These are phyloP conservation scores for Penicillium palitans DNA, from an alignment of 2,329 filamentous ascomycete genomes.

Conservation along the genomic window DNA sequence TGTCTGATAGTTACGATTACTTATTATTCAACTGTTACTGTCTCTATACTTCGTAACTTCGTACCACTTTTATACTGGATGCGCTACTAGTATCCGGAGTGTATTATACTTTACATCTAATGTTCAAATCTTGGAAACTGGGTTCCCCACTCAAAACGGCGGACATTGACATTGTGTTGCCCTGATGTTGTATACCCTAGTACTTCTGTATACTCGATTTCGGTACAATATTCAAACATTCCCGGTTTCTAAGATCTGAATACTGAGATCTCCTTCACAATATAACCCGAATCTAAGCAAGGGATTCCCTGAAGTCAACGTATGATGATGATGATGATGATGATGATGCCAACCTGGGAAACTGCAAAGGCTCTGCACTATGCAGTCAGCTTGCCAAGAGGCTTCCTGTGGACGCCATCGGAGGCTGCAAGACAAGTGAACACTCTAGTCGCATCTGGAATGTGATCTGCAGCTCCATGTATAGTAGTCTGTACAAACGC, in stretches of 20 bases:
- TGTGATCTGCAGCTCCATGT: conserved; percentile 9
- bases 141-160: not conserved
- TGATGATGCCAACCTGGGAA: conserved; percentile 7
- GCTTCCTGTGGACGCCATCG: conserved; percentile 1
- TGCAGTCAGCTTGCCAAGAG: conserved; percentile 21
- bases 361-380: conserved; percentile 16
- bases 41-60: not conserved
- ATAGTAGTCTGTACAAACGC: not conserved
- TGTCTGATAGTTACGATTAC: conserved; percentile 15
- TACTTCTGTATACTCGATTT: not conserved
- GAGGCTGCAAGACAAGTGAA: conserved; percentile 6
- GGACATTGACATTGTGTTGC: not conserved
- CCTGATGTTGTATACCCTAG: not conserved
- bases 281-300: not conserved
- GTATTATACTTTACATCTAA: not conserved
- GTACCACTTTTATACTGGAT: not conserved
- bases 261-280: not conserved
- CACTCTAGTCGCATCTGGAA: conserved; percentile 5
- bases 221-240: not conserved
- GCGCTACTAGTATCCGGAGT: not conserved
- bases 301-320: conserved; percentile 3
- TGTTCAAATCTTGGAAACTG: not conserved
- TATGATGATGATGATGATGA: conserved; percentile 5
- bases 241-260: not conserved
- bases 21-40: conserved; percentile 4